Evolutionary conservation across 2,329 filamentous ascomycete genomes (phyloP), one percentile per base, ranked within the genome.

Genomic region (Ophiocordyceps australis): DNA sequence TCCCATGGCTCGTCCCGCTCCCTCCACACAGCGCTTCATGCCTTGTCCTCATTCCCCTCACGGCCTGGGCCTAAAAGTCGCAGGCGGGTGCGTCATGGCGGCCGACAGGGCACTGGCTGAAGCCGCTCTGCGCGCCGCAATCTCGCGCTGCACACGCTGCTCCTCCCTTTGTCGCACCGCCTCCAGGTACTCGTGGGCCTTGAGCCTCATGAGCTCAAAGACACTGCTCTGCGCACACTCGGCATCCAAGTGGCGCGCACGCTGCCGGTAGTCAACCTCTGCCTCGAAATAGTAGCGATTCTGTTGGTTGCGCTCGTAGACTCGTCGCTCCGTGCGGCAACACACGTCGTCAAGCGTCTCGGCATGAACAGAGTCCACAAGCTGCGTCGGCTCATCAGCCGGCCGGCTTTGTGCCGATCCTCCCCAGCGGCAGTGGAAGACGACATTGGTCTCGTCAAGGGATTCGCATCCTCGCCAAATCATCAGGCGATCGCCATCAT

Each of bases 401-500:
- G 29, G 20, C 10, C 62, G 54, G 2, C 47, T 35, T 23, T 38
- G 41, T 5, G 62, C 53, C 5, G 68, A 69, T 10, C 58, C 64
- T 27, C 65, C 65, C 58, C 65, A 71, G 28, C 48, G 53, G 43
- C 65, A 71, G 21, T 52, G 53, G 37, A 72, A 70, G 8, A 44
- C 39, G 8, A 71, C 45, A 29, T 53, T 59, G 4, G 53, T 61
- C 29, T 57, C 47, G 25, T 40, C 49, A 19, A 42, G 45, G 23
- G 40, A 39, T 22, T 55, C 49, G 5, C 51, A 45, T 9, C 55
- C 49, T 22, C 68, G 57, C 61, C 73, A 91, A 6, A 92, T 65
- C 3, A 71, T 67, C 24, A 94, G 65, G 14, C 70, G 58, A 43
- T 94, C 86, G 2, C 79, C 81, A 18, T 77, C 69, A 42, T 82